A percentile compares a stretch with the other conserved stretches of the same genome.
These are phyloP conservation scores for Botrytis tulipae DNA, from an alignment of 2,329 filamentous ascomycete genomes.

Conservation along the genomic window DNA sequence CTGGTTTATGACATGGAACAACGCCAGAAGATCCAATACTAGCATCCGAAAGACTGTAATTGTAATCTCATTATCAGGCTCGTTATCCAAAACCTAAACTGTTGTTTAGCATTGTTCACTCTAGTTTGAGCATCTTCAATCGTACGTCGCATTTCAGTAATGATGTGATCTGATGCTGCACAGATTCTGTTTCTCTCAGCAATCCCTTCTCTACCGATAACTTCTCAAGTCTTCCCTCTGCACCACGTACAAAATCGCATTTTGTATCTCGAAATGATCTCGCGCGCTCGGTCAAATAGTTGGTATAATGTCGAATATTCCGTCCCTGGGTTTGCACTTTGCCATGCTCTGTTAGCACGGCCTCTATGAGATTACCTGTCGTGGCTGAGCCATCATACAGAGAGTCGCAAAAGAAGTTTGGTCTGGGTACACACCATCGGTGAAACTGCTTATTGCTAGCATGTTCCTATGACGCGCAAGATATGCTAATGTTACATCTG, in stretches of 20 bases:
- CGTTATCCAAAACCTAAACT: conserved; percentile 73
- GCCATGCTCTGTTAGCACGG: conserved; percentile 41
- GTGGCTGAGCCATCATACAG: conserved; percentile 26
- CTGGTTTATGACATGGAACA: conserved; percentile 96
- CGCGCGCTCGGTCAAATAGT: conserved; percentile 80
- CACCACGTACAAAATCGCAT: conserved; percentile 83
- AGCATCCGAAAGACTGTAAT: conserved; percentile 89
- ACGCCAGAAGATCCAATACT: conserved; percentile 80
- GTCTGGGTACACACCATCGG: conserved; percentile 67
- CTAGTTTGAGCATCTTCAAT: conserved; percentile 28
- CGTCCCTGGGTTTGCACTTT: conserved; percentile 89
- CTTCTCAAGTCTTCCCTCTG: conserved; percentile 79
- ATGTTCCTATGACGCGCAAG: conserved; percentile 79
- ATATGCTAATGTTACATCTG: conserved; percentile 82
- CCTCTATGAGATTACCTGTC: conserved; percentile 27
- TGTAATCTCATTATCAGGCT: conserved; percentile 95
- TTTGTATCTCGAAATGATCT: conserved; percentile 80
- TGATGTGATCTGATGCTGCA: conserved; percentile 83
- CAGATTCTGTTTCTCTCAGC: conserved; percentile 83
- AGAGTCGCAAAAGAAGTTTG: conserved; percentile 1
- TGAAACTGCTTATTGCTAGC: conserved; percentile 85
- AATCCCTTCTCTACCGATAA: conserved; percentile 89
- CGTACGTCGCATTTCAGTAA: conserved; percentile 86
- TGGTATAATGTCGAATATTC: conserved; percentile 89
- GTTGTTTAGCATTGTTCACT: conserved; percentile 25